Evolutionary conservation across 2,329 filamentous ascomycete species (phyloP), one percentile per base, ranked within the genome.

Genomic region (Cladophialophora exuberans): DNA sequence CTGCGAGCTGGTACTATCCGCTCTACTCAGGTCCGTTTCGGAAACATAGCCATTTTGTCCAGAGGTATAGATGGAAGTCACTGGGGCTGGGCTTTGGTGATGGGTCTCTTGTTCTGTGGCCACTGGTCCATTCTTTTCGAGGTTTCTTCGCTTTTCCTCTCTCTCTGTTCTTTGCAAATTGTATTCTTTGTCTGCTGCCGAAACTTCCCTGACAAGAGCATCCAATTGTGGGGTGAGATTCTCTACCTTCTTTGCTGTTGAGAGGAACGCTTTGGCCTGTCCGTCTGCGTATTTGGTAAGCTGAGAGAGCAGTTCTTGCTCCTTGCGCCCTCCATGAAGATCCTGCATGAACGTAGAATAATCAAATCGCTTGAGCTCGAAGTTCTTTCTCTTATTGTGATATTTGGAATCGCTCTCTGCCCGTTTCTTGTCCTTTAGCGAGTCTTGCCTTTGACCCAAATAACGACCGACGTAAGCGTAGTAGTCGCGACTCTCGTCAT

Each of bases 261-360:
- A 77, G 48, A 97, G 77, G 67, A 96, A 97, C 56, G 83, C 86
- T 65, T 84, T 87, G 13, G 94, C 90, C 69, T 99, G 94, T 2
- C 87, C 85, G 69, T 96, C 91, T 7, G 95, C 95, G 70, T 92
- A 99, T 69, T 88, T 93, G 1, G 94, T 99, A 26, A 99, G 79
- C 68, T 97, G 89, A 1, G 93, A 97, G 25, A 99, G 74, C 3
- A 99, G 89, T 70, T 99, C 94, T 68, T 97, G 94, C 66, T 99
- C 94, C 70, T 97, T 99, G 60, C 94, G 87, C n/a, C 94, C 94
- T 25, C 94, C 94, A 61, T 97, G 94, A n/a, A 99, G 80, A 76
- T 99, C 94, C 67, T 97, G 93, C 89, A 99, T 96, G 69, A 97
- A 99, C 11, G 90, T 96, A 2, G 93, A 97, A 71, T 99, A 99